These are phyloP conservation scores for Senna siamea DNA, from an alignment of 306 rosid species.

Conservation along the genomic window DNA sequence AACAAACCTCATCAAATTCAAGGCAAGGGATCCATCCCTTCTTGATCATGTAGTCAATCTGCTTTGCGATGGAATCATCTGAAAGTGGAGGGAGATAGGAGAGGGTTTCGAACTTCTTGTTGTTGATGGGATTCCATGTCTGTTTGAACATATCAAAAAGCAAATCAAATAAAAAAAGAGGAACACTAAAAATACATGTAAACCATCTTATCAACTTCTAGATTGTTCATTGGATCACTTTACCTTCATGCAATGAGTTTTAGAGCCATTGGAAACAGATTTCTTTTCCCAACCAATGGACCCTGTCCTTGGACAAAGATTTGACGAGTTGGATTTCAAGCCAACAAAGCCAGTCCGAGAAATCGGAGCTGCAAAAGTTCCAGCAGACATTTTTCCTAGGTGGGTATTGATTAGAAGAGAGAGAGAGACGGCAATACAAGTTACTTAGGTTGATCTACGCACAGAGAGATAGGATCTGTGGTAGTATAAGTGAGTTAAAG, in stretches of 20 bases:
- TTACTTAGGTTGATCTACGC: too few relatives aligned
- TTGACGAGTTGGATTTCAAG: slow-evolving; percentile 48
- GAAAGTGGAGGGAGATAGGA: slow-evolving; percentile 76
- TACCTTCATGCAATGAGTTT: slow-evolving; percentile 74
- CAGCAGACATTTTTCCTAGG: slow-evolving; percentile 55
- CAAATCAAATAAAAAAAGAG: slow-evolving; percentile 16
- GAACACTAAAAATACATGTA: not conserved
- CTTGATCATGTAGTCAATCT: slow-evolving; percentile 74
- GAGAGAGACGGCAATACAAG: not conserved
- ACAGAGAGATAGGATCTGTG: not conserved
- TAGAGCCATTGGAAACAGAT: slow-evolving; percentile 64
- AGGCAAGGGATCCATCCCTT: slow-evolving; percentile 89
- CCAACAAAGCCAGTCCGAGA: slow-evolving; percentile 50
- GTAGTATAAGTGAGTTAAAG: slow-evolving; percentile 17
- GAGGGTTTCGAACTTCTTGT: slow-evolving; percentile 78
- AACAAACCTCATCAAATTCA: slow-evolving; percentile 74
- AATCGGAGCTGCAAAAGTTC: slow-evolving; percentile 36
- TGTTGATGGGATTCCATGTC: slow-evolving; percentile 84
- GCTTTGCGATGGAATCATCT: slow-evolving; percentile 72
- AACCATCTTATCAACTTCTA: not conserved
- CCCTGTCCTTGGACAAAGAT: slow-evolving; percentile 35
- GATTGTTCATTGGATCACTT: slow-evolving; percentile 11
- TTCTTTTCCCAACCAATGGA: slow-evolving; percentile 54
- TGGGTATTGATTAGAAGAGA: not conserved
- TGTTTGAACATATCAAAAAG: slow-evolving; percentile 40